Percentiles rank a stretch among this genome's conserved stretches.
phyloP scores from a whole-genome alignment of 106 monocot genomes.

The Allium fistulosum region DNA sequence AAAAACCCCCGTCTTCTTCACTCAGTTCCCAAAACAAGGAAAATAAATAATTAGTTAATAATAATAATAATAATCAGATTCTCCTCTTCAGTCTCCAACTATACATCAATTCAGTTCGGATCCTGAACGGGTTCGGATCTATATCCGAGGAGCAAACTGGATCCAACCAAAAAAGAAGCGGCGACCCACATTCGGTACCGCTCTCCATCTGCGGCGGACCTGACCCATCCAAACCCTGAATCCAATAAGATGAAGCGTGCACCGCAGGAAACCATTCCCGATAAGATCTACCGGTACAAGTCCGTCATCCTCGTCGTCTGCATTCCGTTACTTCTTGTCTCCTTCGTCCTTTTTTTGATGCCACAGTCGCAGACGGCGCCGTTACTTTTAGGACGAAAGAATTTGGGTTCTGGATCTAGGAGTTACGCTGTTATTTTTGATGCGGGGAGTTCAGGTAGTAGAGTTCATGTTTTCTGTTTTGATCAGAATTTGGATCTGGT shows the following conservation, averaged over 20 bases:
- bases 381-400: conserved; percentile 23
- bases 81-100: too few relatives aligned
- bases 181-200: conserved; percentile 61
- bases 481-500: conserved; percentile 57
- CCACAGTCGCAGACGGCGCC: conserved; percentile 28
- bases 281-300: conserved; percentile 56
- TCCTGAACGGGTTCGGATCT: conserved; percentile 4
- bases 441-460: conserved; percentile 86
- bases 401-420: conserved; percentile 15
- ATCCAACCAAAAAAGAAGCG: conserved; percentile 2
- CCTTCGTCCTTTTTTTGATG: conserved; percentile 62
- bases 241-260: conserved; percentile 56
- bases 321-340: conserved; percentile 47
- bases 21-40: too few relatives aligned
- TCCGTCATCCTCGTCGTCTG: conserved; percentile 47
- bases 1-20: too few relatives aligned
- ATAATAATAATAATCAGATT: too few relatives aligned
- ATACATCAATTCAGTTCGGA: background rate
- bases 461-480: conserved; percentile 83
- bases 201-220: conserved; percentile 61
- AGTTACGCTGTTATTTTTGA: conserved; percentile 86
- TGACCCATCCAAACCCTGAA: conserved; percentile 26
- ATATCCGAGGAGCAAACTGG: background rate
- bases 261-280: conserved; percentile 32
- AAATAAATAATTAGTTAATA: too few relatives aligned